These are phyloP conservation scores for Dioscorea cayenensis DNA, from an alignment of 116 monocot species.

Conservation along the genomic window DNA sequence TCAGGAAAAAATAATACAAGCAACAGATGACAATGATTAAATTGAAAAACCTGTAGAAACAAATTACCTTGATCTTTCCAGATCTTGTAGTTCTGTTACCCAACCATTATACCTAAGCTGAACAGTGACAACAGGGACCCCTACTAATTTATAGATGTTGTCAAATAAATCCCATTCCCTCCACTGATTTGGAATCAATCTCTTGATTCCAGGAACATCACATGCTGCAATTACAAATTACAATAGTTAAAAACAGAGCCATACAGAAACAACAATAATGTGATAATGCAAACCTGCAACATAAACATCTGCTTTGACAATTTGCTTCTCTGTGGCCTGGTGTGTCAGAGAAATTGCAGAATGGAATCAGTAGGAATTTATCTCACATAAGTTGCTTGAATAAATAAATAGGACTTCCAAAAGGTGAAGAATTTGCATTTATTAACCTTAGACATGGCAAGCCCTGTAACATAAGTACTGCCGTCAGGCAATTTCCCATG, in stretches of 20 bases:
- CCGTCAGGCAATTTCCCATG: slow-evolving; percentile 63
- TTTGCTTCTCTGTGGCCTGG: slow-evolving; percentile 77
- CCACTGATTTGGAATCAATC: slow-evolving; percentile 82
- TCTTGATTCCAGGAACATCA: slow-evolving; percentile 99
- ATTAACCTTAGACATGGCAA: slow-evolving; percentile 80
- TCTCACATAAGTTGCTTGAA: background rate
- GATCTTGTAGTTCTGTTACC: slow-evolving; percentile 88
- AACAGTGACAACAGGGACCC: slow-evolving; percentile 96
- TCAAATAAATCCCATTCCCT: slow-evolving; percentile 85
- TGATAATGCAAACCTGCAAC: slow-evolving; percentile 69
- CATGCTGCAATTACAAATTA: slow-evolving; percentile 52
- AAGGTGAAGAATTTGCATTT: background rate
- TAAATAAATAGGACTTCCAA: background rate
- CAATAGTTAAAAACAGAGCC: background rate
- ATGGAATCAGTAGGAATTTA: background rate
- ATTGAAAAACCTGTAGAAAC: background rate
- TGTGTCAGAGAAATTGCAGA: background rate
- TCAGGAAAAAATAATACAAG: background rate
- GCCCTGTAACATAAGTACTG: slow-evolving; percentile 71
- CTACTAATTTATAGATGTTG: slow-evolving; percentile 84
- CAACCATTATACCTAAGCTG: slow-evolving; percentile 96
- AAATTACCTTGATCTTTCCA: slow-evolving; percentile 71
- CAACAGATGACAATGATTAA: background rate
- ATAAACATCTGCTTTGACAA: slow-evolving; percentile 94
- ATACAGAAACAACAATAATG: background rate